Conservation (phyloP, 1,284 basidiomycete species). For the Termitomyces sp. region DNA sequence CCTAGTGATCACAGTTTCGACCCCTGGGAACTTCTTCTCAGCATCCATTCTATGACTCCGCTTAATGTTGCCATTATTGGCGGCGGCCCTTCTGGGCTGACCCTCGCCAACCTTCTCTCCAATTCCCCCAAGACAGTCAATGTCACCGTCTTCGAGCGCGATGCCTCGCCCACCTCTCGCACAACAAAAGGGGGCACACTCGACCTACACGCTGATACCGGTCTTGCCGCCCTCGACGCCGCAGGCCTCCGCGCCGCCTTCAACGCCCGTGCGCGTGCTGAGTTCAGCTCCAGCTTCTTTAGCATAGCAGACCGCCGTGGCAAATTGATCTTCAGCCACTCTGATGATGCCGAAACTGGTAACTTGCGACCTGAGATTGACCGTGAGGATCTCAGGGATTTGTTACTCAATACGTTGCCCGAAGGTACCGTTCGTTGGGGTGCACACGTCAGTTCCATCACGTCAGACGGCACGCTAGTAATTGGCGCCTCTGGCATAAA, state of each 20-base stretch:
- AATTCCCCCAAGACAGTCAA: constrained; percentile 23
- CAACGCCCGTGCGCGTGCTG: constrained; percentile 19
- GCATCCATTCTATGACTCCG: constrained; percentile 2
- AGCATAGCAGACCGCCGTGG: constrained; percentile 24
- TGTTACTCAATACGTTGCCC: constrained; percentile 17
- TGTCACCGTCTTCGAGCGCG: constrained; percentile 30
- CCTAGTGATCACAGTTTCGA: not conserved
- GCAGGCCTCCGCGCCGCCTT: constrained; percentile 28
- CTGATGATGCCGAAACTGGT: constrained; percentile 8
- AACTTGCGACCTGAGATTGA: constrained; percentile 26
- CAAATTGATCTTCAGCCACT: constrained; percentile 13
- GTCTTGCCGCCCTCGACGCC: constrained; percentile 26
- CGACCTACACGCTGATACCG: constrained; percentile 33
- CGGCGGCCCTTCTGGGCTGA: constrained; percentile 35
- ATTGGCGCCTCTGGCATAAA: constrained; percentile 15
- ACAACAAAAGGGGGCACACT: constrained; percentile 33
- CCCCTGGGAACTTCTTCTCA: not conserved
- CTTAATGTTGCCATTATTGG: constrained; percentile 27
- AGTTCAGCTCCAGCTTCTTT: constrained; percentile 19
- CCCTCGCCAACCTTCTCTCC: constrained; percentile 31
- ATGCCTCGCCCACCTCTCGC: constrained; percentile 24
- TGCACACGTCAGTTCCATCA: constrained; percentile 10
- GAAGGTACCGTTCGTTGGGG: constrained; percentile 19
- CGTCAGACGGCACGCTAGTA: constrained; percentile 8
- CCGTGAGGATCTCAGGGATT: constrained; percentile 15